Evolutionary conservation across 116 monocot species (phyloP).

Genomic region (Dioscorea cayenensis): DNA sequence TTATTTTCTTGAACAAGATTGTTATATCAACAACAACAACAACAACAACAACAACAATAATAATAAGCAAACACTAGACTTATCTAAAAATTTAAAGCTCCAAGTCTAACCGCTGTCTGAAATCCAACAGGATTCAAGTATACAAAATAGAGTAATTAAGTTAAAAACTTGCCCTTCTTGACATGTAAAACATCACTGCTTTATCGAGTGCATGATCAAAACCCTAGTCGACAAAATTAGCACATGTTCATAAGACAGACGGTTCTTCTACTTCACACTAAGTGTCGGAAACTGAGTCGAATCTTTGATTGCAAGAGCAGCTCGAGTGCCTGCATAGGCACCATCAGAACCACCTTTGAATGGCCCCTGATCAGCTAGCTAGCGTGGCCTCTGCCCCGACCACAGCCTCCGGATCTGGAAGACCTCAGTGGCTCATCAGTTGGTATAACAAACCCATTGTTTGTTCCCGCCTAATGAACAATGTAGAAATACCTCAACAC

Average conservation of each 20-base stretch:
- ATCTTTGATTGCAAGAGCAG: constrained; percentile 45
- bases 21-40: too few relatives aligned
- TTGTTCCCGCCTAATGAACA: constrained; percentile 39
- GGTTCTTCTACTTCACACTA: constrained; percentile 41
- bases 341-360: constrained; percentile 21
- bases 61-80: too few relatives aligned
- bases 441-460: constrained; percentile 76
- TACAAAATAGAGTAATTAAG: not conserved
- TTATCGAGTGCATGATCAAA: not conserved
- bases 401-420: constrained; percentile 34
- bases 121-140: not conserved
- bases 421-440: constrained; percentile 49
- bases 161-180: too few relatives aligned
- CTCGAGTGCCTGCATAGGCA: not conserved
- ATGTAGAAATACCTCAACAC: not conserved
- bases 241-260: not conserved
- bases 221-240: not conserved
- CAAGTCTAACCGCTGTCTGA: not conserved
- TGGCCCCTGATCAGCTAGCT: constrained; percentile 14
- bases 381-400: constrained; percentile 35
- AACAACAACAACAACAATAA: too few relatives aligned
- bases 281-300: constrained; percentile 55
- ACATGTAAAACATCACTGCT: not conserved
- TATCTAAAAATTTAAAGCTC: too few relatives aligned
- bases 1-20: too few relatives aligned